Evolutionary conservation across 106 monocot species (phyloP).

Genomic region (Apostasia ramifera): DNA sequence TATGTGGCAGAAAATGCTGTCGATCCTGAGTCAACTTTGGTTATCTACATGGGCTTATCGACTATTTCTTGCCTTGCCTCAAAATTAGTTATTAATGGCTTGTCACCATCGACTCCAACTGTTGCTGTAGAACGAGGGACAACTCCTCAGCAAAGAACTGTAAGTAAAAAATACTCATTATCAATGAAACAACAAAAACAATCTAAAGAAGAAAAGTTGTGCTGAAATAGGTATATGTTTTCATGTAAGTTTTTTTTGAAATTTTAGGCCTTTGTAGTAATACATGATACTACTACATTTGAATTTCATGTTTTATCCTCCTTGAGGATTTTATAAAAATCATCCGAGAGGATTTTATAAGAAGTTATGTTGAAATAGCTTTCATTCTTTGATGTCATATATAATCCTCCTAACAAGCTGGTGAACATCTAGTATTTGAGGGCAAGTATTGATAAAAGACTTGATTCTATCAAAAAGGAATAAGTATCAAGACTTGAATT

Average conservation of each 20-base stretch:
- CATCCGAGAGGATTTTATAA: too few relatives aligned
- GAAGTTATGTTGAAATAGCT: too few relatives aligned
- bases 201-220: too few relatives aligned
- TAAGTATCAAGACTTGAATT: too few relatives aligned
- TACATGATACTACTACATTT: background rate
- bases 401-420: too few relatives aligned
- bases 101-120: conserved; percentile 65
- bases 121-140: conserved; percentile 96
- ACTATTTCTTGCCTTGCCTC: conserved; percentile 67
- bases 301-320: background rate
- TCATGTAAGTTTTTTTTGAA: background rate
- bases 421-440: too few relatives aligned
- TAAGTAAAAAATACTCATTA: conserved; percentile 17
- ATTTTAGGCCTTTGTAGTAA: background rate
- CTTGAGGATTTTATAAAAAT: too few relatives aligned
- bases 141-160: conserved; percentile 83
- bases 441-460: too few relatives aligned
- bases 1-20: conserved; percentile 74
- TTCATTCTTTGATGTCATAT: too few relatives aligned
- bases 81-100: conserved; percentile 64
- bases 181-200: background rate
- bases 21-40: conserved; percentile 81
- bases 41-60: conserved; percentile 94
- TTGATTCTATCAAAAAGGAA: too few relatives aligned
- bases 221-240: background rate